These are phyloP conservation scores for Taphrina betulina DNA, from an alignment of 1,139 yeast species.

Conservation along the genomic window DNA sequence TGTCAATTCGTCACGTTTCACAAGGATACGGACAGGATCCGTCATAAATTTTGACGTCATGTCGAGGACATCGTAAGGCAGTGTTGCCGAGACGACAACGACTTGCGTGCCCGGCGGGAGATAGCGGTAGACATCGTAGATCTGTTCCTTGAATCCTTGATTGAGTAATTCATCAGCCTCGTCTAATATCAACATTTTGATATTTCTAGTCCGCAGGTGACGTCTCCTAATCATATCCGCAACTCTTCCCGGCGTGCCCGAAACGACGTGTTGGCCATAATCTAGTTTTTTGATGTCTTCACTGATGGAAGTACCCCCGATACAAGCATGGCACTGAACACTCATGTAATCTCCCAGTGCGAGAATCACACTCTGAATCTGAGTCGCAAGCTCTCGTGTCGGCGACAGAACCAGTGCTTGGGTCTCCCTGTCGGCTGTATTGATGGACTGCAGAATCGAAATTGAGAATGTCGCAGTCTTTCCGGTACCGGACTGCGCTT, in stretches of 20 bases:
- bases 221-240: conserved; percentile 96
- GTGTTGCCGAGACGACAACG: conserved; percentile 93
- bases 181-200: conserved; percentile 96
- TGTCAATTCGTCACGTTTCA: conserved; percentile 96
- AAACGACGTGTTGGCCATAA: conserved; percentile 92
- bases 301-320: conserved; percentile 93
- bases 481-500: conserved; percentile 99
- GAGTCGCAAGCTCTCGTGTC: conserved; percentile 97
- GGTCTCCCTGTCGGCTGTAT: conserved; percentile 52
- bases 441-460: conserved; percentile 80
- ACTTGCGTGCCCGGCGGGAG: conserved; percentile 95
- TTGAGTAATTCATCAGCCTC: conserved; percentile 99
- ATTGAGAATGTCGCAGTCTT: conserved; percentile 99
- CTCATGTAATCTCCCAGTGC: conserved; percentile 92
- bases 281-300: conserved; percentile 92
- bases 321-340: conserved; percentile 94
- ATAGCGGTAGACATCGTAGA: conserved; percentile 91
- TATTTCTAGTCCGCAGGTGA: conserved; percentile 79
- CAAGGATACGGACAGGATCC: conserved; percentile 94
- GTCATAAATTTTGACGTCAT: conserved; percentile 96
- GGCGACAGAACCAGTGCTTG: conserved; percentile 96
- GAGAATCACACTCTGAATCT: conserved; percentile 93
- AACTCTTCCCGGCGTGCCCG: conserved; percentile 99
- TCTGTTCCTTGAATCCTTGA: conserved; percentile 96
- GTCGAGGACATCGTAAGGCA: conserved; percentile 95